Conservation (phyloP, 2,329 filamentous ascomycete genomes). For the Colletotrichum sp. region DNA sequence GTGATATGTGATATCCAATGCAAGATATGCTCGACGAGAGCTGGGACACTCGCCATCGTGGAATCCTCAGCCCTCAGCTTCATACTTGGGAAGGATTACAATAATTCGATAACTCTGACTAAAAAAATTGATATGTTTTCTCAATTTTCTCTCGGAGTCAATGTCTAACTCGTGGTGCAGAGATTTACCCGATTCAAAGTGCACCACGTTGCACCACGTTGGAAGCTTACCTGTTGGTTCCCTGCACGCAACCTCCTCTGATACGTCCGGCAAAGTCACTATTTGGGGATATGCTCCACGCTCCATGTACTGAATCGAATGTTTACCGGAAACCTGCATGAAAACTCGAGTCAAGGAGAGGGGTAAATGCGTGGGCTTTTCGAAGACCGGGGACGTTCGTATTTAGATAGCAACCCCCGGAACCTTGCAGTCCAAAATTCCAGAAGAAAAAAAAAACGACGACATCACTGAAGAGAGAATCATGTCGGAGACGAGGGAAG, state of each 20-base stretch:
- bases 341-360: not conserved
- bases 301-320: not conserved
- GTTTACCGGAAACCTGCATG: not conserved
- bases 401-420: not conserved
- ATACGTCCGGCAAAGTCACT: not conserved
- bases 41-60: not conserved
- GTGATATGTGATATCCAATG: not conserved
- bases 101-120: too few species aligned
- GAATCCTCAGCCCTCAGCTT: not conserved
- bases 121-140: accelerated
- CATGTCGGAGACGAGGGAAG: not conserved
- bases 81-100: not conserved
- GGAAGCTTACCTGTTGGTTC: not conserved
- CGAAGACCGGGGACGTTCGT: accelerated
- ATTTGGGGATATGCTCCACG: not conserved
- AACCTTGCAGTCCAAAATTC: not conserved
- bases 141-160: not conserved
- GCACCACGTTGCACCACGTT: not conserved
- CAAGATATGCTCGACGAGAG: not conserved
- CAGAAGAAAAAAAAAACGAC: accelerated
- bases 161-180: not conserved
- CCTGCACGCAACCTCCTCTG: not conserved
- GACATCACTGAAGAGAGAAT: not conserved
- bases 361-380: not conserved
- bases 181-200: not conserved